Conservation (phyloP, 768 basidiomycete species). For the Lentinula raphanica region DNA sequence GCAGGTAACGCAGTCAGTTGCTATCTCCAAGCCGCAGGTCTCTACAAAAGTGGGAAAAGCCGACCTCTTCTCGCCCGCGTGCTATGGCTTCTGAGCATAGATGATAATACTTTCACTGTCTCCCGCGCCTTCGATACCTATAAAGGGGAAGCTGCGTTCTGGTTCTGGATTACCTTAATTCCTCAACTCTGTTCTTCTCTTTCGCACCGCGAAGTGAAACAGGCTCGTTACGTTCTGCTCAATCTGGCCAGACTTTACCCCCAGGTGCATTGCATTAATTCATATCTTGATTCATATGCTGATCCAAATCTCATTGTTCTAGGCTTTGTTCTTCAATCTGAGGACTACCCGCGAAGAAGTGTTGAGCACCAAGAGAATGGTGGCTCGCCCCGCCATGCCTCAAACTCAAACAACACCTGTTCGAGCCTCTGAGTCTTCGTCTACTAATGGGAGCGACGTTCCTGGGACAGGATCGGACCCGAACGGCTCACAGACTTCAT, state of each 20-base stretch:
- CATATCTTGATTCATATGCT: slow-evolving; percentile 6
- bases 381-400: slow-evolving; percentile 17
- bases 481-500: slow-evolving; percentile 4
- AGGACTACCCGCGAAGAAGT: slow-evolving; percentile 81
- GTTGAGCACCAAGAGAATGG: slow-evolving; percentile 33
- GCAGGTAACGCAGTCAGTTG: slow-evolving; percentile 94
- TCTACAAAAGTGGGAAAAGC: slow-evolving; percentile 91
- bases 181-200: slow-evolving; percentile 90
- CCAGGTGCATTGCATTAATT: slow-evolving; percentile 52
- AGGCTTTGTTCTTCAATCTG: slow-evolving; percentile 95
- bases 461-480: slow-evolving; percentile 12
- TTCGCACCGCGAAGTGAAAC: slow-evolving; percentile 87
- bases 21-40: slow-evolving; percentile 94
- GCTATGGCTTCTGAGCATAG: slow-evolving; percentile 93
- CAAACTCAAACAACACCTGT: not conserved
- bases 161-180: slow-evolving; percentile 98
- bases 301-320: slow-evolving; percentile 1
- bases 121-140: slow-evolving; percentile 88
- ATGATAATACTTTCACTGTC: slow-evolving; percentile 68
- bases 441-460: slow-evolving; percentile 24
- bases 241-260: slow-evolving; percentile 89
- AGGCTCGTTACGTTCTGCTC: slow-evolving; percentile 83
- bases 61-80: slow-evolving; percentile 87
- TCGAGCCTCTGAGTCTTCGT: slow-evolving; percentile 9
- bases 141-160: slow-evolving; percentile 93